Evolutionary conservation across 345 rosid genomes (phyloP), one percentile per base, ranked within the genome.

Genomic region (Hibiscus tridactylites): DNA sequence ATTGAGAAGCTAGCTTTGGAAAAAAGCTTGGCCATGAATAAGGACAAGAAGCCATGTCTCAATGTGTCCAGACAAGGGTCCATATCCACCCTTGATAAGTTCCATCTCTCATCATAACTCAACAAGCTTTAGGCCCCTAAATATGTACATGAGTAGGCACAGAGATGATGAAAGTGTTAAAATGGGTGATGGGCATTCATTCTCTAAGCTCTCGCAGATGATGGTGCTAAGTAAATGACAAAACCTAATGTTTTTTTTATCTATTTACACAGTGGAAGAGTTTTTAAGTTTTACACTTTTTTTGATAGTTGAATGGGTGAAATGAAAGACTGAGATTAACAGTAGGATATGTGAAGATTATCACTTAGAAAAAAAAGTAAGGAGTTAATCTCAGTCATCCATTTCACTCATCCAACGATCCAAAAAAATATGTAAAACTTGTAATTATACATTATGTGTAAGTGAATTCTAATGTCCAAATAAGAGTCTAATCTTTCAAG

Each of bases 21-120:
- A 54, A 28, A 74, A 9, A 49, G 31, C 28, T 73, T 29, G 42
- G 52, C 5, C 65, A 24, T 7, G 44, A 71, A 54, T 56, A 26
- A 74, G 60, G 82, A 82, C 81, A 76, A 81, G 74, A 39, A 74
- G 76, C 69, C 81, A 71, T 81, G 83, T 82, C 80, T 77, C 69
- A 26, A 16, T 6, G 75, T 72, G 72, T 72, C 47, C 68, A 56
- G 81, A 77, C 84, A 82, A 60, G 58, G 77, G 61, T 71, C 82
- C 71, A 68, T 73, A 68, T 74, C 71, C 24, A 4, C 76, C 65
- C 54, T 61, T 29, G 21, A 56, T 35, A 50, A 56, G 26, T 66
- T 66, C 56, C 70, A 44, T 70, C 66, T 71, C 68, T 68, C 72
- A 57, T 19, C 16, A 71, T 54, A 24, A 61, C 54, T 58, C 35